Base-by-base conservation (phyloP, 192 early-diverging fungal genomes). In the Chytriomyces hyalinus region DNA sequence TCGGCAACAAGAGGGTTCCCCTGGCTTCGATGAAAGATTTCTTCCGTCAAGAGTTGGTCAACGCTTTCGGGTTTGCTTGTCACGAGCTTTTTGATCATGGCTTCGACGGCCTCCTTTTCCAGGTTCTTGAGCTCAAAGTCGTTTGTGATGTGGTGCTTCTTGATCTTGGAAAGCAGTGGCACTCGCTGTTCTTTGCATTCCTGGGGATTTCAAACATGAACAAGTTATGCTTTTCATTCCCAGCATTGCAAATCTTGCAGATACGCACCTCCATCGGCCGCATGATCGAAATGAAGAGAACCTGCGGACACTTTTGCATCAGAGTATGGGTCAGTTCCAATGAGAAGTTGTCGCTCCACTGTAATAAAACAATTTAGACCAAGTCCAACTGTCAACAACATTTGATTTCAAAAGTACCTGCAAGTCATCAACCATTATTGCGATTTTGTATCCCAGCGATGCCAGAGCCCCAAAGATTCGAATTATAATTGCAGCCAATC, bases 171-270 rank as follows among this genome's bases (percentile, higher is more conserved):
- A 11, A 75, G 43, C n/a, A 75, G 10, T 20, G 61, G 49, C 4
- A 65, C 49, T 28, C 63, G 61, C 20, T 63, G 64, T 6, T 75
- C 73, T 75, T 75, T 75, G 47, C 73, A 75, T 75, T 75, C 73
- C 73, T 75, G 45, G 47, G 43, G 43, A 28, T 4, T 22, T 63
- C 6, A 28, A 17, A 4, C 53, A n/a, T 57, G 2, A 20, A 20
- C 20, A n/a, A 20, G 20, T 13, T n/a, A 57, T 26, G 24, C 24
- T 26, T 26, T 26, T 57, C 53, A 57, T 20, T 20, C 13, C 13
- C 13, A 57, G 53, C 53, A 57, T 1, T 20, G 50, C 13, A 13
- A 75, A 66, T 0, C 28, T 75, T 75, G 36, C 36, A 36, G 36
- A 36, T 36, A 36, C 36, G 36, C 36, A 75, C 73, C 61, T 75